These are phyloP conservation scores for Dictyostelium discoideum DNA, from an alignment of 78 protist species.

Conservation along the genomic window DNA sequence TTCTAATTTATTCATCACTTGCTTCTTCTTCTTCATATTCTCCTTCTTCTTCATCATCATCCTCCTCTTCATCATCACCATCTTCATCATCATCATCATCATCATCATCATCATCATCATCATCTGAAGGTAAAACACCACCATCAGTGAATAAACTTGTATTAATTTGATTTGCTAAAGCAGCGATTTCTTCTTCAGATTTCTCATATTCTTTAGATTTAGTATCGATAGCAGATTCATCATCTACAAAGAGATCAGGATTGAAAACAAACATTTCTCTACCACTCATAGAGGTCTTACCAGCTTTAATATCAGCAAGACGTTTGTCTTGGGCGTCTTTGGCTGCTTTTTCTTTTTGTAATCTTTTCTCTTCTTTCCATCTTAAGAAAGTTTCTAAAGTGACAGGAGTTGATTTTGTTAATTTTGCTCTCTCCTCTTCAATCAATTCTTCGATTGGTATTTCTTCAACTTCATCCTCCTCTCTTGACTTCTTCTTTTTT, in stretches of 20 bases:
- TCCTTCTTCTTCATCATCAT: constrained; percentile 31
- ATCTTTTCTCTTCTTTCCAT: constrained; percentile 86
- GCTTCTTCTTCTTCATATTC: constrained; percentile 30
- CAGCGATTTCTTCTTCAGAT: constrained; percentile 6
- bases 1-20: constrained; percentile 33
- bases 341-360: constrained; percentile 58
- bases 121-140: constrained; percentile 46
- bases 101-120: constrained; percentile 35
- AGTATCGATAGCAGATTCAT: constrained; percentile 78
- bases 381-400: constrained; percentile 84
- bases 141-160: constrained; percentile 52
- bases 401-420: constrained; percentile 81
- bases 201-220: constrained; percentile 28
- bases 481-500: constrained; percentile 62
- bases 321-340: constrained; percentile 78
- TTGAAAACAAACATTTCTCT: constrained; percentile 89
- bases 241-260: constrained; percentile 86
- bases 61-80: constrained; percentile 6
- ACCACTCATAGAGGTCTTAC: constrained; percentile 79
- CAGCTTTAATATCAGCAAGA: constrained; percentile 77
- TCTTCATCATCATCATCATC: constrained; percentile 64
- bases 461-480: constrained; percentile 75
- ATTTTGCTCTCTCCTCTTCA: constrained; percentile 81
- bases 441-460: constrained; percentile 86
- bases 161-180: neutral